Evolutionary conservation across 2,329 filamentous ascomycete species (phyloP), one percentile per base, ranked within the genome.

Genomic region (Teratosphaeria nubilosa): DNA sequence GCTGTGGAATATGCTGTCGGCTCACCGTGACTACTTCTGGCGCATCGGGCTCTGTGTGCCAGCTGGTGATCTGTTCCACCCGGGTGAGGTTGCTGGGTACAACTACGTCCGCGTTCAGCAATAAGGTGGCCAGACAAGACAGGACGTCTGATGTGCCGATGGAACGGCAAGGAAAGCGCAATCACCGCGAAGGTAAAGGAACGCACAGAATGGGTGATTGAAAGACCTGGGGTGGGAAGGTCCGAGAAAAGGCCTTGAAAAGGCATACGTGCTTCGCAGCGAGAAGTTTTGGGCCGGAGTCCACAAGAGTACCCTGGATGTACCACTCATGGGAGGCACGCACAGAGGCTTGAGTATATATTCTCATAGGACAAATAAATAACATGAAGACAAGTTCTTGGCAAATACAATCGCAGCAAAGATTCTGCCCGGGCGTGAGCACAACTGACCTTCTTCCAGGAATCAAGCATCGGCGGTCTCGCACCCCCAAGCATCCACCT

Each of bases 11-110:
- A 76, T 96, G 7, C 86, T 97, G 69, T 95, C 95, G 73, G 88
- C 91, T 1, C 94, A 99, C 75, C 79, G 94, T 45, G 94, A 99
- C 75, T 99, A 99, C 73, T 97, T 99, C 74, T 95, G 90, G 89
- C 81, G 94, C 58, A 73, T 99, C 56, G 94, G 94, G 0, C 76
- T 97, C 32, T 99, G 94, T 74, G 78, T 96, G 1, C 91, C 92
- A 32, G 68, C 68, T 14, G 69, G 69, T 50, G 69, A 70, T 62
- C 66, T 66, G 11, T 53, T 67, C 25, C 66, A 65, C 14, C 67
- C 67, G 3, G 63, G 63, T 11, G 52, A 55, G 24, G 63, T 64
- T 53, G 67, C 64, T 53, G 51, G 30, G 13, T 32, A 53, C 25
- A 14, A 22, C 22, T 53, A 53, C 51, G 51, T 53, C 30, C 25